Evolutionary conservation across 2,329 filamentous ascomycete genomes (phyloP).

Genomic region (Seiridium cupressi): DNA sequence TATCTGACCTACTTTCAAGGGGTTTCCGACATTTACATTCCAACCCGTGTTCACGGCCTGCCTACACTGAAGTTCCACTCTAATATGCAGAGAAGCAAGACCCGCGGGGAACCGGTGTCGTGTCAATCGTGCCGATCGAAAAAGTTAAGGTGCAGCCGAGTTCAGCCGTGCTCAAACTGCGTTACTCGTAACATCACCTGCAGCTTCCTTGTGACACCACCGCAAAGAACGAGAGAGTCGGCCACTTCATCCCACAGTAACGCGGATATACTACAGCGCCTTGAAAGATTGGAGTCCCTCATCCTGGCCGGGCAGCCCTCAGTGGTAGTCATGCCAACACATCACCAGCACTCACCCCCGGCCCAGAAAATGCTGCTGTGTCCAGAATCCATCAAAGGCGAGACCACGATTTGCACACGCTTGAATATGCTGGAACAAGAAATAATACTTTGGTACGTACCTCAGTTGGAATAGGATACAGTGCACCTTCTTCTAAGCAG

Average conservation of each 20-base stretch:
- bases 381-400: background rate
- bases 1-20: too few species aligned
- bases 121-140: slow-evolving; percentile 18
- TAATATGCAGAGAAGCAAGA: slow-evolving; percentile 13
- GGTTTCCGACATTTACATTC: background rate
- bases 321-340: background rate
- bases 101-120: slow-evolving; percentile 15
- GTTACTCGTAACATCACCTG: slow-evolving; percentile 13
- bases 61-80: background rate
- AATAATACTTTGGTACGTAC: background rate
- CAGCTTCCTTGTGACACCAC: slow-evolving; percentile 14
- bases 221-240: slow-evolving; percentile 2
- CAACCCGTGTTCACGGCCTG: background rate
- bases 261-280: slow-evolving; percentile 12
- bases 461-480: too few species aligned
- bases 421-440: background rate
- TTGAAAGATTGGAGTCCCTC: slow-evolving; percentile 18
- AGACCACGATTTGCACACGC: background rate
- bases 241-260: background rate
- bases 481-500: too few species aligned
- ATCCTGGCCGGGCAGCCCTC: slow-evolving; percentile 2
- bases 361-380: background rate
- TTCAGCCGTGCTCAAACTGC: slow-evolving; percentile 18
- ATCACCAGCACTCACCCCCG: background rate
- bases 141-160: slow-evolving; percentile 17